A percentile compares a stretch with the other conserved stretches of the same genome.
Evolutionary conservation across 176 grass and related monocot species (phyloP).

Genomic region (Poa pratensis): DNA sequence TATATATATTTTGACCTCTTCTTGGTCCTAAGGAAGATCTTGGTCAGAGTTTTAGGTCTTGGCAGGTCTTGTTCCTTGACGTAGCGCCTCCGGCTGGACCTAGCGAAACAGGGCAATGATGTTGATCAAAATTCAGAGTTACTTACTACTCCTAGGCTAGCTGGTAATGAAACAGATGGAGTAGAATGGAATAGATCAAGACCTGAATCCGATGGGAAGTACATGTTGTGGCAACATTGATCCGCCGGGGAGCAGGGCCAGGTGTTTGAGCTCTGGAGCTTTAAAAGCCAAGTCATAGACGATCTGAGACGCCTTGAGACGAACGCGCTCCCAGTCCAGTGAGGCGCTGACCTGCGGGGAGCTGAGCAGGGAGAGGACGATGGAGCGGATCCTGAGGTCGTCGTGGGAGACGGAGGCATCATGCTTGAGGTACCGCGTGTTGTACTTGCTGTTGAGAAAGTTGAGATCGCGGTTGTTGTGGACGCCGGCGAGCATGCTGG

Average conservation of each 20-base stretch:
- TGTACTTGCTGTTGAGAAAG: neutral
- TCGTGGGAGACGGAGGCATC: neutral
- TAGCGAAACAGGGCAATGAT: neutral
- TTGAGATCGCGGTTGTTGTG: neutral
- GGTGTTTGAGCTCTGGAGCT: neutral
- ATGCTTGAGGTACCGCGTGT: neutral
- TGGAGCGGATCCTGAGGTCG: neutral
- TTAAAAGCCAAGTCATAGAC: neutral
- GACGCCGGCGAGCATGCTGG: neutral
- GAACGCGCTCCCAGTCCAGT: slow-evolving; percentile 11
- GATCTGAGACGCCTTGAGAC: neutral
- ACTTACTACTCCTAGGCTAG: neutral
- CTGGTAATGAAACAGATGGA: neutral
- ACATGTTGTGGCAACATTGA: neutral
- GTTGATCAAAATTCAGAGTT: neutral
- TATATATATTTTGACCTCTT: neutral
- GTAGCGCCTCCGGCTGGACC: neutral
- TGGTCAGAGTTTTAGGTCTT: neutral
- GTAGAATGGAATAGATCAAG: too few species aligned
- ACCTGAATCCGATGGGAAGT: slow-evolving; percentile 21
- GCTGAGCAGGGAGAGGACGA: neutral
- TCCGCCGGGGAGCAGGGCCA: neutral
- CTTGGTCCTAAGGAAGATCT: slow-evolving; percentile 8
- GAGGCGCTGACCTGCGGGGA: neutral
- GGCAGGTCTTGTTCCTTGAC: neutral